phyloP scores from a whole-genome alignment of 2,329 filamentous ascomycete species.

The Chaetothyriales sp. region DNA sequence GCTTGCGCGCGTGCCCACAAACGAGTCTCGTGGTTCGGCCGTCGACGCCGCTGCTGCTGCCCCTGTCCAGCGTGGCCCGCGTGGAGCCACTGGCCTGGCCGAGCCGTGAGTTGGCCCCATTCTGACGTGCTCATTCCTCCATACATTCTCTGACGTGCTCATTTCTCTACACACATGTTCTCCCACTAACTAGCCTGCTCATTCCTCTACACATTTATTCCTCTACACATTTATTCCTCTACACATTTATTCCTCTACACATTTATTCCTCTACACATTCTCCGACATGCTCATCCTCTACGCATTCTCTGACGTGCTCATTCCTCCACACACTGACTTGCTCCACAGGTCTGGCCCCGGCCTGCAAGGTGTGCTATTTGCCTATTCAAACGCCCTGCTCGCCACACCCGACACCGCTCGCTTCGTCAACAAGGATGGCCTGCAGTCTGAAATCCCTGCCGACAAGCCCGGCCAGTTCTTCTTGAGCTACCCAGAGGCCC shows the following conservation, averaged over 20 bases:
- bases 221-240: too few species aligned
- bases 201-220: too few species aligned
- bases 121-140: too few species aligned
- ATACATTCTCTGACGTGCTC: too few species aligned
- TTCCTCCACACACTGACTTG: too few species aligned
- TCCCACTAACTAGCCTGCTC: too few species aligned
- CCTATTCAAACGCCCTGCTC: conserved; percentile 4
- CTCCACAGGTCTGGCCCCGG: background rate
- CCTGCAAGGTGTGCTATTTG: conserved; percentile 8
- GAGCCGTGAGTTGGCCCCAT: conserved; percentile 16
- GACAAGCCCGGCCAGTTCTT: conserved; percentile 17
- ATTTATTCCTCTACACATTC: too few species aligned
- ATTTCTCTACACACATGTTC: too few species aligned
- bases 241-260: too few species aligned
- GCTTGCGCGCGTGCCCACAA: conserved; percentile 1
- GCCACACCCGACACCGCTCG: conserved; percentile 7
- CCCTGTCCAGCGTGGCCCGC: background rate
- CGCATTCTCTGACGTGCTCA: too few species aligned
- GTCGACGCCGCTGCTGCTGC: background rate
- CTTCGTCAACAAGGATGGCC: conserved; percentile 15
- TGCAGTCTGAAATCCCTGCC: conserved; percentile 11
- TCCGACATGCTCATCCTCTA: too few species aligned
- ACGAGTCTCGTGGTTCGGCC: background rate
- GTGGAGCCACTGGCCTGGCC: background rate
- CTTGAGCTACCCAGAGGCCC: conserved; percentile 19